Conservation (phyloP, 179 eudicot genomes). For the Patellifolia procumbens region DNA sequence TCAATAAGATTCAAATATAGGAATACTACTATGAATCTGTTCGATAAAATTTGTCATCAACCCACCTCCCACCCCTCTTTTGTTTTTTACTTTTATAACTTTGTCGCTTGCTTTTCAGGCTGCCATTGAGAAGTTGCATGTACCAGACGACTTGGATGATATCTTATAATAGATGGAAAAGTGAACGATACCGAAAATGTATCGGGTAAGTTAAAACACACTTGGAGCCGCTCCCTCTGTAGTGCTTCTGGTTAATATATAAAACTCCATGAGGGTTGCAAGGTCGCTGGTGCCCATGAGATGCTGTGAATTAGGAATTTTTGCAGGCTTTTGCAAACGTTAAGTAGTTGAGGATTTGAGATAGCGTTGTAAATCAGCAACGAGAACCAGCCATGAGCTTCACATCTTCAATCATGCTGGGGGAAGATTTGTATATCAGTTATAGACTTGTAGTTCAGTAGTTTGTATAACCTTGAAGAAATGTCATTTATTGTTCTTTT, state of each 20-base stretch:
- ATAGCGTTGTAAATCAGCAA: slow-evolving; percentile 21
- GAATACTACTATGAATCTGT: no score
- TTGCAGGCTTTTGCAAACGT: slow-evolving; percentile 22
- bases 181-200: slow-evolving; percentile 4
- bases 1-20: no score
- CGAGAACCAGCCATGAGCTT: neutral
- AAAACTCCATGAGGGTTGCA: slow-evolving; percentile 1
- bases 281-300: slow-evolving; percentile 1
- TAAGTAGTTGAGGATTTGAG: neutral
- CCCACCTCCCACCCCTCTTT: neutral
- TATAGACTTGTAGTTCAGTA: neutral
- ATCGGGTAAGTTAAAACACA: slow-evolving; percentile 10
- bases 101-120: slow-evolving; percentile 51
- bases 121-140: slow-evolving; percentile 95
- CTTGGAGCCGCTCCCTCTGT: slow-evolving; percentile 3
- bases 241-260: slow-evolving; percentile 1
- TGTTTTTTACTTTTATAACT: neutral
- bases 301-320: slow-evolving; percentile 16
- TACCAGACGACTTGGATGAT: slow-evolving; percentile 93
- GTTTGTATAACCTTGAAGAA: neutral
- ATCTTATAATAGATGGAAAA: slow-evolving; percentile 38
- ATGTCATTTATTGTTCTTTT: neutral
- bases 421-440: slow-evolving; percentile 5
- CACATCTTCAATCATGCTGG: neutral
- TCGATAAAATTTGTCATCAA: no score